Evolutionary conservation across 2,329 filamentous ascomycete genomes (phyloP), one percentile per base, ranked within the genome.

Genomic region (Fusarium irregulare): DNA sequence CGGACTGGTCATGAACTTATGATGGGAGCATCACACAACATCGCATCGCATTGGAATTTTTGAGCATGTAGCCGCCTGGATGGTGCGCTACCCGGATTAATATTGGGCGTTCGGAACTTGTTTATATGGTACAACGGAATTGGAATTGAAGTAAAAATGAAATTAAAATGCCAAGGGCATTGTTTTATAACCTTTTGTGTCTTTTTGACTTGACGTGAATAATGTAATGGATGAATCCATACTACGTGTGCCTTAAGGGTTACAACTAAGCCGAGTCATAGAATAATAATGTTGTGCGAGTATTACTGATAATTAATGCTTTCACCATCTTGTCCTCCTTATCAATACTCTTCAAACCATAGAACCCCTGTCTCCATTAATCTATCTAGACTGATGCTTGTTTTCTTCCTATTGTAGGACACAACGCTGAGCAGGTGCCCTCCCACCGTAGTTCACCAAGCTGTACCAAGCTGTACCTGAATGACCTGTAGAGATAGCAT

Each of bases 1-100:
- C 59, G 70, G 70, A 73, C 61, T 65, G 68, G 72, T 75, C 71
- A 75, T 72, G 73, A 76, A 47, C 53, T 64, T 55, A 73, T 70
- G 73, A 75, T 65, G 63, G 59, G 72, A 48, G 34, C 45, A 54
- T 40, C 37, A 27, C 42, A 46, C 27, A 34, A 18, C 16, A 50
- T 56, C 14, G 44, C 37, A 40, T 51, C 34, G 48, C 21, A 51
- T 60, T 66, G 30, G 27, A 67, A 41, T 37, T 68, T 49, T 45
- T 60, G 28, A 51, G 56, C 61, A 68, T 47, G 57, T 60, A 49
- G 46, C 27, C 30, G 5, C 54, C 45, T 56, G 41, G 25, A 58
- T 41, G 46, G 48, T 60, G 55, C 45, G 32, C 54, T 68, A 49
- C 42, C 50, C 56, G 58, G 48, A 45, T 58, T 66, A 49, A 57